phyloP scores from a whole-genome alignment of 768 basidiomycete genomes.

The Myochromella boudieri region DNA sequence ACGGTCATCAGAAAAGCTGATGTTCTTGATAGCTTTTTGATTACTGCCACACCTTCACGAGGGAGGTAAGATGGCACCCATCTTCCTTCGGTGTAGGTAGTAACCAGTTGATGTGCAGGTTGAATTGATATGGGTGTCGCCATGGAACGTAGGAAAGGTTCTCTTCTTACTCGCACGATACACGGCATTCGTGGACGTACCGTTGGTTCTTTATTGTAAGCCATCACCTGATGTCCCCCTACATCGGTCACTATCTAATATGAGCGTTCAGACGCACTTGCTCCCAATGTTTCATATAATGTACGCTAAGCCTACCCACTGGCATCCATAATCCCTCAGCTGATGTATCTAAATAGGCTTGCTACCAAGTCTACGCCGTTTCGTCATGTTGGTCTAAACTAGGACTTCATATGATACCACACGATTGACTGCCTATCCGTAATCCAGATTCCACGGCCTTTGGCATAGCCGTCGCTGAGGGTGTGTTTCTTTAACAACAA shows the following conservation, averaged over 20 bases:
- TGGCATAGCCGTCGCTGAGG: constrained; percentile 10
- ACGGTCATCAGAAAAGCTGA: neutral
- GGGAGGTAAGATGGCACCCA: constrained; percentile 7
- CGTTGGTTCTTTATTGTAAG: constrained; percentile 9
- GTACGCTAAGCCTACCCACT: neutral
- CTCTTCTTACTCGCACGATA: constrained; percentile 10
- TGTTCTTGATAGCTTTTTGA: neutral
- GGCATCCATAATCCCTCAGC: neutral
- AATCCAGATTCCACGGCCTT: constrained; percentile 2
- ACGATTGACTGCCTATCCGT: neutral
- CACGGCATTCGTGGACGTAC: constrained; percentile 5
- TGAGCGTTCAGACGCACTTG: constrained; percentile 1
- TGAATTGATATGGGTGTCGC: constrained; percentile 9
- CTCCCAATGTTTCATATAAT: constrained; percentile 1
- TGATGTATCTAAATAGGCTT: neutral
- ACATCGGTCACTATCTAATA: neutral
- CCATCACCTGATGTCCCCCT: neutral
- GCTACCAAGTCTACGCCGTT: neutral
- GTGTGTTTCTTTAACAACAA: neutral
- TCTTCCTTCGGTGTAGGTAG: neutral
- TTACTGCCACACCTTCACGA: constrained; percentile 1
- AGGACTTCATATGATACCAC: neutral
- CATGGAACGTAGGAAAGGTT: constrained; percentile 9
- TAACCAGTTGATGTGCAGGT: neutral
- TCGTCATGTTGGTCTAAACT: constrained; percentile 1